Base-by-base conservation (phyloP, 23 red algal genomes). In the Agarophyton chilense region DNA sequence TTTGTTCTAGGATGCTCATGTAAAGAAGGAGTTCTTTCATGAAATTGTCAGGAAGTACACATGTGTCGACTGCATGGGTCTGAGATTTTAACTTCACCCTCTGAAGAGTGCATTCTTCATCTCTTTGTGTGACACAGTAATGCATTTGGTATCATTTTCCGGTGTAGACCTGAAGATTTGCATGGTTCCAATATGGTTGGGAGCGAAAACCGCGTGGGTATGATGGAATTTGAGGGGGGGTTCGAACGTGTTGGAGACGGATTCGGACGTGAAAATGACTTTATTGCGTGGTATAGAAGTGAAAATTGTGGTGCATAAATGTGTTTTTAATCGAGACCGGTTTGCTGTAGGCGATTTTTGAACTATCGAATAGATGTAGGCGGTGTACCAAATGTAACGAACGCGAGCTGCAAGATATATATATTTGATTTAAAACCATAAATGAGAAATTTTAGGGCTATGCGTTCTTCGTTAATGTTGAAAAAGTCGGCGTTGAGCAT, bases 131-230 rank as follows among this genome's bases (percentile, higher is more conserved):
- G 2, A 57, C 28, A 10, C 24, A 58, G 1, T 51, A 49, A 22
- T 60, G 51, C 22, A 45, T 16, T 12, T 36, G 52, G 16, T 51
- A 80, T 51, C 76, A 60, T 33, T 80, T 80, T 35, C 51, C 76
- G 2, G 32, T 80, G 52, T 80, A 61, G 8, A 49, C 52, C 17
- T 25, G 9, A 25, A 51, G 24, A 29, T 39, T 4, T 11, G 68
- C 3, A 29, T 74, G 68, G 10, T 47, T 74, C 1, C 39, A 47
- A 18, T 28, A 74, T 10, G 41, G 40, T 33, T 47, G 6, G 44
- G 6, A 9, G 44, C 44, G 44, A 47, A 47, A 6, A 2, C 22
- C 16, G 2, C 22, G 22, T 5, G 62, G 22, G 28, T 28, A 6
- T 22, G 56, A 62, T 19, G 56, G 28, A 62, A 6, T 13, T n/a